Conservation (phyloP, 2,329 filamentous ascomycete genomes). For the Calonectria naviculata region DNA sequence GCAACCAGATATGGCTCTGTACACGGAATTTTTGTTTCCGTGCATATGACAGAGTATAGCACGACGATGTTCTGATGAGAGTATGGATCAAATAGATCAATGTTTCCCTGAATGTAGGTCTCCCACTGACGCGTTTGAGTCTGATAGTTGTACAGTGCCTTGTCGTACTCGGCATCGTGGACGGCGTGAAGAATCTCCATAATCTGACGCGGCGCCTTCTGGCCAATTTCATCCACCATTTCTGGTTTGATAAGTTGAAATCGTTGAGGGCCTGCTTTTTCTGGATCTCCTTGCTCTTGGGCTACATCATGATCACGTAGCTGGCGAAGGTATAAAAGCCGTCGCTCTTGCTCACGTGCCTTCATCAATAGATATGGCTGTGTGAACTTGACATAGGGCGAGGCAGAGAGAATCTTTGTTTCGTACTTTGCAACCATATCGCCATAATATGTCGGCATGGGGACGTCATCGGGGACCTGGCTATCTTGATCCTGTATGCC, state of each 20-base stretch:
- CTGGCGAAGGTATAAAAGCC: conserved; percentile 83
- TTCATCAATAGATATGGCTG: conserved; percentile 94
- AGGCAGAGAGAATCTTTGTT: conserved; percentile 93
- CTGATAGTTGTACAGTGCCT: conserved; percentile 91
- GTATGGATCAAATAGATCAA: conserved; percentile 92
- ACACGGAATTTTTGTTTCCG: conserved; percentile 92
- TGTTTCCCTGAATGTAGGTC: conserved; percentile 88
- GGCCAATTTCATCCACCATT: conserved; percentile 89
- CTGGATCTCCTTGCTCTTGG: conserved; percentile 66
- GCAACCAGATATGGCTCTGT: conserved; percentile 90
- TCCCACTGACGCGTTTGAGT: conserved; percentile 98
- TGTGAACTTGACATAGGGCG: conserved; percentile 95
- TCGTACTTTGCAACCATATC: conserved; percentile 95
- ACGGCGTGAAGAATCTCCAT: conserved; percentile 95
- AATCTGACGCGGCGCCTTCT: conserved; percentile 84
- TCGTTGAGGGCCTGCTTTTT: conserved; percentile 73
- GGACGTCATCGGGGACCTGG: conserved; percentile 79
- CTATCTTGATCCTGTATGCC: conserved; percentile 62
- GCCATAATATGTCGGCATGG: conserved; percentile 92
- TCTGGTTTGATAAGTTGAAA: conserved; percentile 95
- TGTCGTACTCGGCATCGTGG: conserved; percentile 96
- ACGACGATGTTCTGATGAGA: conserved; percentile 97
- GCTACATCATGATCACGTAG: conserved; percentile 81
- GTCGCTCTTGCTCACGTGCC: conserved; percentile 89
- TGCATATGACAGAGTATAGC: conserved; percentile 93